Base-by-base conservation (phyloP, 176 grass and related monocot genomes). In the Cenchrus purpureus region DNA sequence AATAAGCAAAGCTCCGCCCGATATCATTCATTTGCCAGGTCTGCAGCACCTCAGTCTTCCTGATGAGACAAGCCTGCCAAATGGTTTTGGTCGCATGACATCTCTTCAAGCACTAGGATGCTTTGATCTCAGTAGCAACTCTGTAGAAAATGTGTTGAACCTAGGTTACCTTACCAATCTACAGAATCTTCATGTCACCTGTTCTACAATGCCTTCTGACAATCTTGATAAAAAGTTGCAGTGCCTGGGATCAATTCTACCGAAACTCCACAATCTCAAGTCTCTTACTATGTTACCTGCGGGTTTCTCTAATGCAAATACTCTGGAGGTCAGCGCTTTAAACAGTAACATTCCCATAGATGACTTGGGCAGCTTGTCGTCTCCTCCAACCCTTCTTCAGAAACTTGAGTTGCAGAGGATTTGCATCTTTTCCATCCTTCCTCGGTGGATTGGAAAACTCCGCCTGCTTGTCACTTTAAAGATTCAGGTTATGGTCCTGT, bases 261-360 rank as follows among this genome's bases (percentile, higher is more conserved):
- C 6, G 15, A 83, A 34, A 73, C 68, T 83, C 42, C 2, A 6
- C 6, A 83, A 37, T 2, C 68, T 83, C 10, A 83, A 62, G 29
- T 73, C 43, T 10, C 0, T 83, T 34, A 50, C 6, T 32, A 6
- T 81, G 17, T 9, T 34, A 68, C 34, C 50, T 55, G 12, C 1
- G 40, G 0, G 48, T 1, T 66, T 5, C 3, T 67, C 10, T 56
- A 2, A 12, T 12, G 10, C 50, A 32, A 32, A 32, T 44, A 58
- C 65, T 45, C 6, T 10, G 12, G 71, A 16, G 25, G 12, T 0
- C 14, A 14, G 1, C 29, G n/a, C 0, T 53, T 3, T 28, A 8
- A 67, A 62, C 13, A 54, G 37, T 16, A 66, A 10, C 2, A 15
- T 80, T 67, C 44, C 65, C 0, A n/a, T 17, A 29, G 6, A 71